Evolutionary conservation across 768 basidiomycete genomes (phyloP), one percentile per base, ranked within the genome.

Genomic region (Steccherinum ochraceum): DNA sequence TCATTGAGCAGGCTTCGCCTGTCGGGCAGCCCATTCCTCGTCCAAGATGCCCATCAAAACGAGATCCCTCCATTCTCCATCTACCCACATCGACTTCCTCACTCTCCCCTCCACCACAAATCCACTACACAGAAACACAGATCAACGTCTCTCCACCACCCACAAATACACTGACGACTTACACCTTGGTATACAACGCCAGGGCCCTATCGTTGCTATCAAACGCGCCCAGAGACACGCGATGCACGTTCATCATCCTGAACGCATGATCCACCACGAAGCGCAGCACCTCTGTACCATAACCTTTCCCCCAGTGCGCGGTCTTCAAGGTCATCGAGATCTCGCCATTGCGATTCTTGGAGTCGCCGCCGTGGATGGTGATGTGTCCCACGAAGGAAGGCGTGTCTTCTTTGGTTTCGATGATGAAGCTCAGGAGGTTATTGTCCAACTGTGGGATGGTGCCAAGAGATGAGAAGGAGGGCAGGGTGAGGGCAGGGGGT

Each of bases 181-280:
- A 76, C 76, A 70, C 58, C 53, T 69, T 71, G 52, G 67, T 64
- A 41, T 76, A 76, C 12, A 76, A 59, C 46, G 60, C 57, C 21
- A 72, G 52, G 3, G 73, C 75, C 19, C 67, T 57, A 41, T 54
- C 62, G 41, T 78, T 77, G 13, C 56, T 63, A 24, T 67, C 68
- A 44, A 69, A 60, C 41, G 73, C 72, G 1, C 57, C 61, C 47
- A 77, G 59, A 24, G 73, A 69, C 50, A 77, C 52, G 12, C 73
- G 69, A 40, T 73, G 70, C 55, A 75, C 49, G 23, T 61, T 66
- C 45, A 77, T 56, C 59, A 65, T 65, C 40, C 64, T 51, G 24
- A 77, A 77, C 20, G 64, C 64, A 50, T 74, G 62, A 24, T 74
- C 70, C 12, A 73, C 56, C 26, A 76, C 58, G 54, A 72, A 76